Conservation (phyloP, 805 yeast genomes). For the Saccharomyces paradoxus region DNA sequence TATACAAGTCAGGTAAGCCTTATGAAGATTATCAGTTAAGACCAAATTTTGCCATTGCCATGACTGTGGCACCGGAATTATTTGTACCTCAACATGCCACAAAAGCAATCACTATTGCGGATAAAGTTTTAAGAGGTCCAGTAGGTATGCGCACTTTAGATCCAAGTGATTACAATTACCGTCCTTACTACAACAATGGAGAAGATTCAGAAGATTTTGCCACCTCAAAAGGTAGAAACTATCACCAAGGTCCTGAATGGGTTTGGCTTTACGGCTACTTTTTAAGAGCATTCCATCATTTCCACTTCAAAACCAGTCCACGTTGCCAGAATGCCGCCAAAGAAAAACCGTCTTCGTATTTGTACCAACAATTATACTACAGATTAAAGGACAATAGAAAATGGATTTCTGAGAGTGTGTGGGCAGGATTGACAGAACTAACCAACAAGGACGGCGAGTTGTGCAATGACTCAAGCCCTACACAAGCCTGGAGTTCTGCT, state of each 20-base stretch:
- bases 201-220: constrained; percentile 81
- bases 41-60: constrained; percentile 87
- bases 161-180: constrained; percentile 84
- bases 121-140: constrained; percentile 70
- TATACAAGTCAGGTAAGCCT: constrained; percentile 71
- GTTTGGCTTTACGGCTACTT: constrained; percentile 87
- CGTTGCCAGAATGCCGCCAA: constrained; percentile 28
- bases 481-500: constrained; percentile 95
- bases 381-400: constrained; percentile 56
- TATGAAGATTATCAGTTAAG: constrained; percentile 91
- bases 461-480: constrained; percentile 84
- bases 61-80: constrained; percentile 91
- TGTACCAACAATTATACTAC: constrained; percentile 50
- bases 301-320: constrained; percentile 38
- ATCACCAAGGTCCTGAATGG: constrained; percentile 99
- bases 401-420: constrained; percentile 68
- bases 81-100: constrained; percentile 57
- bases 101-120: constrained; percentile 64
- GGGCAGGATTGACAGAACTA: constrained; percentile 92
- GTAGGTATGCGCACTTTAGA: constrained; percentile 88
- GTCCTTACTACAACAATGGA: constrained; percentile 80
- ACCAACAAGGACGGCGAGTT: constrained; percentile 80
- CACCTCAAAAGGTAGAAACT: constrained; percentile 90
- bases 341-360: constrained; percentile 38
- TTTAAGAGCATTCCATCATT: constrained; percentile 61